phyloP scores from a whole-genome alignment of 192 early-diverging fungal species.

The Chytriomyces sp. region DNA sequence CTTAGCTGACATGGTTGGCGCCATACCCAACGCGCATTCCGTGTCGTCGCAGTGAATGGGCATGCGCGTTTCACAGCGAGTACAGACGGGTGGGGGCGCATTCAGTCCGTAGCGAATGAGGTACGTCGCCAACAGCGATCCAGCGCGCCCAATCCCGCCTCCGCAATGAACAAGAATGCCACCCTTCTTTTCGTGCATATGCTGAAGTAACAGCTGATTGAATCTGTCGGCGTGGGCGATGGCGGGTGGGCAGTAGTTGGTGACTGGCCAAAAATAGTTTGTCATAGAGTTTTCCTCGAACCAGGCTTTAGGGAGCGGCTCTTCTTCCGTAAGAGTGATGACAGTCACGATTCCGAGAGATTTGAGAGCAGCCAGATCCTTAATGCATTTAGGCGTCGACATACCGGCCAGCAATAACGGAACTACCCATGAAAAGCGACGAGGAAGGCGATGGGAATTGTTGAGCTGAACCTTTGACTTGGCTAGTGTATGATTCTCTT shows the following conservation, averaged over 20 bases:
- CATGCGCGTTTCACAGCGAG: conserved; percentile 19
- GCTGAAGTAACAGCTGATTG: conserved; percentile 28
- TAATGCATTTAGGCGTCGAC: conserved; percentile 38
- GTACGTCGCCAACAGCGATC: conserved; percentile 43
- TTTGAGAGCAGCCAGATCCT: conserved; percentile 38
- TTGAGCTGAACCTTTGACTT: conserved; percentile 3
- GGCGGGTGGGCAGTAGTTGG: conserved; percentile 44
- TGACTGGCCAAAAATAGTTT: conserved; percentile 44
- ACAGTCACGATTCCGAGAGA: conserved; percentile 31
- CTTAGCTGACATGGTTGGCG: conserved; percentile 33
- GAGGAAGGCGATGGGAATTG: conserved; percentile 35
- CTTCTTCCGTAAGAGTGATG: conserved; percentile 51
- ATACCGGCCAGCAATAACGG: conserved; percentile 46
- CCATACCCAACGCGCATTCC: conserved; percentile 33
- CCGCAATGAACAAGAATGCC: conserved; percentile 49
- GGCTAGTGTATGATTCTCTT: background rate
- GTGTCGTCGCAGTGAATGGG: conserved; percentile 14
- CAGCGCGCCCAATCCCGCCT: conserved; percentile 50
- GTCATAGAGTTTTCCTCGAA: conserved; percentile 29
- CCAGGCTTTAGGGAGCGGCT: conserved; percentile 43
- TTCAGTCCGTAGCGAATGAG: conserved; percentile 16
- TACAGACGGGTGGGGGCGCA: conserved; percentile 21
- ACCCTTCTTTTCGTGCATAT: conserved; percentile 20
- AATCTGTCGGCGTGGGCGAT: conserved; percentile 46
- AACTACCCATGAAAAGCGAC: conserved; percentile 48